Percentiles rank a stretch among this genome's conserved stretches.
Evolutionary conservation across 2,329 filamentous ascomycete genomes (phyloP).

Genomic region (Scolecobasidium constrictum): DNA sequence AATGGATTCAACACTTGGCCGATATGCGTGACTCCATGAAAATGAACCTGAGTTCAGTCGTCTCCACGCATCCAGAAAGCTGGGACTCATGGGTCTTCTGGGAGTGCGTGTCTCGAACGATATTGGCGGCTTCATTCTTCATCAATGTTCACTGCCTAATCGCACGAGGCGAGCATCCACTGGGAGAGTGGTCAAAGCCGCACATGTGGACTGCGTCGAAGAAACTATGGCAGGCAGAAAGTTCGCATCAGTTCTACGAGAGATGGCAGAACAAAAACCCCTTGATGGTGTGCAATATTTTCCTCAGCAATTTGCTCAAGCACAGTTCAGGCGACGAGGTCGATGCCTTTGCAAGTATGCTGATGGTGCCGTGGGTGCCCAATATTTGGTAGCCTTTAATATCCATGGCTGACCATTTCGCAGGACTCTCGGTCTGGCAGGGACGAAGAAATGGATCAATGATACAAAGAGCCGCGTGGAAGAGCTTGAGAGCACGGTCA

Average conservation of each 20-base stretch:
- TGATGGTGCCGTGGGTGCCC: background rate
- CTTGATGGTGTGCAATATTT: background rate
- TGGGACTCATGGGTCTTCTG: background rate
- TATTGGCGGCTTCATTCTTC: background rate
- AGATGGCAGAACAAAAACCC: background rate
- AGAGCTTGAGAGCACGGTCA: background rate
- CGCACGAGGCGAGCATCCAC: background rate
- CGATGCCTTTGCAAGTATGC: background rate
- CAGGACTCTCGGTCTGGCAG: background rate
- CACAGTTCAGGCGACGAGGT: background rate
- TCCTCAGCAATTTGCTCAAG: background rate
- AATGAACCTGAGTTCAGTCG: background rate
- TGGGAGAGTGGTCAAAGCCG: background rate
- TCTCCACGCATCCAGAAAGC: background rate
- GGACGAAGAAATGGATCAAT: background rate
- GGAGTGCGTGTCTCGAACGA: background rate
- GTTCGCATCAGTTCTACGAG: background rate
- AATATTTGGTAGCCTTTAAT: background rate
- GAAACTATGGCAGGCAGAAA: background rate
- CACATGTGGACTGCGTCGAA: background rate
- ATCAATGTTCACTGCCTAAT: background rate
- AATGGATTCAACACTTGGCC: background rate
- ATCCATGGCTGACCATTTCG: background rate
- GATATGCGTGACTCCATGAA: background rate
- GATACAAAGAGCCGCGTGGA: background rate